Base-by-base conservation (phyloP, 192 early-diverging fungal species). In the Linnemannia zychae region DNA sequence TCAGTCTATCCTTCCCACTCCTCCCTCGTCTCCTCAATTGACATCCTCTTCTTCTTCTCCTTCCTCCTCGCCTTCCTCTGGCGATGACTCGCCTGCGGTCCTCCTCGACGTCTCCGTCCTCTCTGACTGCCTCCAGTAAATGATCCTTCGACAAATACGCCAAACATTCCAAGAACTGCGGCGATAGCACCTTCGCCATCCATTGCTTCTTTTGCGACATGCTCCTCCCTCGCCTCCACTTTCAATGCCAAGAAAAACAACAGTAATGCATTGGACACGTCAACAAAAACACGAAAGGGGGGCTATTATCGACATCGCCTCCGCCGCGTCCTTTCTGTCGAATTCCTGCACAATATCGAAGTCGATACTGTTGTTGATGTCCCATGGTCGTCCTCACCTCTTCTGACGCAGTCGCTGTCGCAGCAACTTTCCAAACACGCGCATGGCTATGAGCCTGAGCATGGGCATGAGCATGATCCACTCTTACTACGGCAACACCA, bases 21-120 rank as follows among this genome's bases (percentile, higher is more conserved):
- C 69, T 71, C 69, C 69, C 44, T 71, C 38, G 38, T 71, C 69
- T 44, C 69, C 69, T 28, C 24, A 38, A 49, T 34, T 49, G 71
- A 49, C 67, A 4, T 38, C 38, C 36, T 38, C 36, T 17, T n/a
- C 17, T 38, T 28, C 38, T 18, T 38, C 38, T 69, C 11, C 38
- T 18, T 38, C 38, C 38, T 20, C 67, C 11, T 69, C 38, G 37
- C 20, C 37, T 20, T 31, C 28, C 31, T 22, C 57, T 63, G 24
- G 40, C 40, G 40, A 44, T 9, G 40, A 28, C 38, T 38, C 38
- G 18, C 22, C 57, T 12, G 28, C 57, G 12, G 52, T 20, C 20
- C 24, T 28, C 57, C 9, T 49, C 48, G 48, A 49, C 48, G 3
- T 33, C 28, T n/a, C 24, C 15, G 28, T 12, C 3, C 57, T 63